A percentile compares a stretch with the other conserved stretches of the same genome.
phyloP scores from a whole-genome alignment of 2,329 filamentous ascomycete genomes.

The Spiromastix sp. region DNA sequence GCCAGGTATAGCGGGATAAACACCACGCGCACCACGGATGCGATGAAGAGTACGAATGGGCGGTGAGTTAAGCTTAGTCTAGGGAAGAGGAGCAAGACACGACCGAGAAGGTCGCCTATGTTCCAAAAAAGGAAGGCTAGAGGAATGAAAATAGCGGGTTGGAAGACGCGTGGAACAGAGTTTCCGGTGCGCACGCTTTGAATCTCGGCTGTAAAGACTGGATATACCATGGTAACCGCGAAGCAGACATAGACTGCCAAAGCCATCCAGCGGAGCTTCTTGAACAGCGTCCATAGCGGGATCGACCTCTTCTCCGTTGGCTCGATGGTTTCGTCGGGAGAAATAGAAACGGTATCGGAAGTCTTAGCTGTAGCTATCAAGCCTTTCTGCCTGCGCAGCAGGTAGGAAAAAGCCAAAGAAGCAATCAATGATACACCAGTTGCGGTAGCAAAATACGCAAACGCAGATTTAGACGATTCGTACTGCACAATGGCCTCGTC shows the following conservation, averaged over 20 bases:
- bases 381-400: conserved; percentile 47
- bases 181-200: conserved; percentile 34
- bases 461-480: conserved; percentile 59
- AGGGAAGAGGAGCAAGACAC: conserved; percentile 55
- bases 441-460: conserved; percentile 84
- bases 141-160: conserved; percentile 72
- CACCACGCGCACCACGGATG: conserved; percentile 53
- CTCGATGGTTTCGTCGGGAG: conserved; percentile 22
- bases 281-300: conserved; percentile 56
- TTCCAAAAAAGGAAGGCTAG: conserved; percentile 93
- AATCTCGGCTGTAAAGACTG: conserved; percentile 73
- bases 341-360: conserved; percentile 36
- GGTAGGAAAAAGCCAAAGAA: conserved; percentile 62
- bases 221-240: conserved; percentile 82
- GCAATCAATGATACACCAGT: conserved; percentile 62
- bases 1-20: conserved; percentile 81
- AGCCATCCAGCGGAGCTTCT: conserved; percentile 69
- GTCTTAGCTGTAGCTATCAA: conserved; percentile 1
- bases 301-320: conserved; percentile 42
- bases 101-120: conserved; percentile 68
- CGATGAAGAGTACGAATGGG: conserved; percentile 56
- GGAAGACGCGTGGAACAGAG: conserved; percentile 46
- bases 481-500: conserved; percentile 23
- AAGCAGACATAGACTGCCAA: conserved; percentile 74
- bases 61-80: conserved; percentile 47